Evolutionary conservation across 306 rosid species (phyloP).

Genomic region (Begonia peltatifolia): DNA sequence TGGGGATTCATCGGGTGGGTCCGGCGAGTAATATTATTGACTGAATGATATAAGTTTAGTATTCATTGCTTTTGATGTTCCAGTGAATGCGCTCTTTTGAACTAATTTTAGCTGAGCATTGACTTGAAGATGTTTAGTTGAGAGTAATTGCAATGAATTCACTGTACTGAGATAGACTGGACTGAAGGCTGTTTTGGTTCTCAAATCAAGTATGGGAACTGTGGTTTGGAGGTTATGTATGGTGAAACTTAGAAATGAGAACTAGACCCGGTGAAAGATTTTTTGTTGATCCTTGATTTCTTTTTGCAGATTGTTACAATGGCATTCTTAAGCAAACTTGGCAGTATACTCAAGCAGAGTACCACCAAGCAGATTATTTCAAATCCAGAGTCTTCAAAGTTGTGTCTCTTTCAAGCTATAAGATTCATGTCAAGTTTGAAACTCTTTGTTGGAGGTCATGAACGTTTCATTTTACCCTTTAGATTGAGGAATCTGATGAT

Average conservation of each 20-base stretch:
- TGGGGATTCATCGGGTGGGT: background rate
- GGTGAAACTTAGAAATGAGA: background rate
- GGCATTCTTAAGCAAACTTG: constrained; percentile 76
- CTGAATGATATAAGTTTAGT: background rate
- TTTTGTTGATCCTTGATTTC: background rate
- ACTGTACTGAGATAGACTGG: too few relatives aligned
- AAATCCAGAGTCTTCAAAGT: constrained; percentile 28
- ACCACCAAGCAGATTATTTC: constrained; percentile 28
- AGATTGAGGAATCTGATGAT: too few relatives aligned
- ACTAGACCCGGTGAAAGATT: background rate
- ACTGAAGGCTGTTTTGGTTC: too few relatives aligned
- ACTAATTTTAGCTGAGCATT: background rate
- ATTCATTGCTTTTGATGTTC: background rate
- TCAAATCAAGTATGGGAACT: too few relatives aligned
- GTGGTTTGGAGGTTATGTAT: too few relatives aligned
- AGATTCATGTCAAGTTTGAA: constrained; percentile 63
- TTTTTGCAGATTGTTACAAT: constrained; percentile 29
- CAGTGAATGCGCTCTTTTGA: background rate
- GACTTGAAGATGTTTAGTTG: background rate
- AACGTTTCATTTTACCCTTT: background rate
- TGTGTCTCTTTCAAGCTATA: constrained; percentile 41
- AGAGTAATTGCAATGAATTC: too few relatives aligned
- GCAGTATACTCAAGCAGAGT: constrained; percentile 47
- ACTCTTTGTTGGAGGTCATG: constrained; percentile 72
- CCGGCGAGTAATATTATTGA: background rate